Evolutionary conservation across 768 basidiomycete species (phyloP).

Genomic region (Rhizopogon vesiculosus): DNA sequence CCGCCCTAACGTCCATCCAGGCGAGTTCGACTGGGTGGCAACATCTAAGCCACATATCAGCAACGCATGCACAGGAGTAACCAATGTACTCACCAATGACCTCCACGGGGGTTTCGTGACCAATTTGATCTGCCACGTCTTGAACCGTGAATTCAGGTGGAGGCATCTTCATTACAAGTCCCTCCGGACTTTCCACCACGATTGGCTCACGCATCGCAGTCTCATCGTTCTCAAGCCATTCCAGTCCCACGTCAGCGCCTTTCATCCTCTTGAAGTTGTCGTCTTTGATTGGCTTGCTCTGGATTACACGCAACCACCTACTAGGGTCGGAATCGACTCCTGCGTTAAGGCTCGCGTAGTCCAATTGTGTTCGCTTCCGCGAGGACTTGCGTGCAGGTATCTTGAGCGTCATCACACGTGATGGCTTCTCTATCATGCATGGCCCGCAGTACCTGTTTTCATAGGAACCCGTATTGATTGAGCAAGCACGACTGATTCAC

Average conservation of each 20-base stretch:
- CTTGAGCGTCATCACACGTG: constrained; percentile 67
- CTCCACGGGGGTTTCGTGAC: constrained; percentile 75
- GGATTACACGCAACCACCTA: constrained; percentile 66
- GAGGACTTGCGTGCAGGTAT: constrained; percentile 78
- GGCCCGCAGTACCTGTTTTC: constrained; percentile 60
- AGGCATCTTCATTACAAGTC: constrained; percentile 92
- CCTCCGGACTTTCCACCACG: constrained; percentile 71
- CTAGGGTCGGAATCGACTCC: constrained; percentile 56
- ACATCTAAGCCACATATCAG: constrained; percentile 52
- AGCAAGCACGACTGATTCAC: constrained; percentile 6
- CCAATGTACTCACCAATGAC: constrained; percentile 69
- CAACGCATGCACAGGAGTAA: background rate
- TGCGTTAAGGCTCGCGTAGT: constrained; percentile 74
- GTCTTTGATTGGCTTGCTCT: constrained; percentile 57
- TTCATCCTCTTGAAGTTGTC: constrained; percentile 65
- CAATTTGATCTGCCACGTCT: constrained; percentile 78
- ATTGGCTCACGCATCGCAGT: constrained; percentile 80
- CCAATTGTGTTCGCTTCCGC: constrained; percentile 66
- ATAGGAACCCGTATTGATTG: constrained; percentile 12
- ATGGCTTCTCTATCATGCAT: constrained; percentile 57
- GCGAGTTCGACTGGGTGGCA: constrained; percentile 76
- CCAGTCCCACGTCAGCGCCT: constrained; percentile 59
- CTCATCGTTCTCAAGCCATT: constrained; percentile 73
- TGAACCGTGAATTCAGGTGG: constrained; percentile 61
- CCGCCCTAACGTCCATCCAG: constrained; percentile 85